phyloP scores from a whole-genome alignment of 345 rosid species.

The Pistacia vera region DNA sequence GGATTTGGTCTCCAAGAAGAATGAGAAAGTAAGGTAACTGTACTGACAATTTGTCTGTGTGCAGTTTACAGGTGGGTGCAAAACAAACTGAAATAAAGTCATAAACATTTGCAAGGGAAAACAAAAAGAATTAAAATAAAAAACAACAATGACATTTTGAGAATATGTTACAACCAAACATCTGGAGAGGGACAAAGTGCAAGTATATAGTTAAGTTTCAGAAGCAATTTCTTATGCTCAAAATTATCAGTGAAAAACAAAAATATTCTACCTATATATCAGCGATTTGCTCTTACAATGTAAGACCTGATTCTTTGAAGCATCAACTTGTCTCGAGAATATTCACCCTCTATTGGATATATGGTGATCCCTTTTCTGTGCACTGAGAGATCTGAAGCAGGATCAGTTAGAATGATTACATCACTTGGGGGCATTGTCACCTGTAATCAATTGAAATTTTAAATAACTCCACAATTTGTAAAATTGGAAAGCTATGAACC shows the following conservation, averaged over 20 bases:
- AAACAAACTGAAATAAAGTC: too few relatives aligned
- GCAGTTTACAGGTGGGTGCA: too few relatives aligned
- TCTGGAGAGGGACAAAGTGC: too few relatives aligned
- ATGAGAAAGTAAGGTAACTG: neutral
- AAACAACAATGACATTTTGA: too few relatives aligned
- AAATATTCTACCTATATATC: slow-evolving; percentile 56
- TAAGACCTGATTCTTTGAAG: slow-evolving; percentile 98
- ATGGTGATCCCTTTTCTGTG: slow-evolving; percentile 51
- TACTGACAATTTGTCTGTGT: neutral
- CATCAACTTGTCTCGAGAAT: slow-evolving; percentile 88
- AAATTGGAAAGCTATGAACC: neutral
- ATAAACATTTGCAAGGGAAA: too few relatives aligned
- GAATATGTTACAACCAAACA: too few relatives aligned
- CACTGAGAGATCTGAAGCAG: slow-evolving; percentile 69
- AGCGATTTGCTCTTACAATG: slow-evolving; percentile 84
- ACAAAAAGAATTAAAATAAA: too few relatives aligned
- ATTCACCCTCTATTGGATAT: slow-evolving; percentile 78
- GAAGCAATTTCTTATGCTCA: neutral
- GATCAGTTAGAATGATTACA: slow-evolving; percentile 80
- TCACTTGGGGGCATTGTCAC: slow-evolving; percentile 78
- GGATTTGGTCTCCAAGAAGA: neutral
- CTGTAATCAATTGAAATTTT: slow-evolving; percentile 35
- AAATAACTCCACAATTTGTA: neutral
- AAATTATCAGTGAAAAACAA: neutral
- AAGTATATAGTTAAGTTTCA: neutral